Conservation (phyloP, 108 stramenopile species). For the Nitzschia palea region DNA sequence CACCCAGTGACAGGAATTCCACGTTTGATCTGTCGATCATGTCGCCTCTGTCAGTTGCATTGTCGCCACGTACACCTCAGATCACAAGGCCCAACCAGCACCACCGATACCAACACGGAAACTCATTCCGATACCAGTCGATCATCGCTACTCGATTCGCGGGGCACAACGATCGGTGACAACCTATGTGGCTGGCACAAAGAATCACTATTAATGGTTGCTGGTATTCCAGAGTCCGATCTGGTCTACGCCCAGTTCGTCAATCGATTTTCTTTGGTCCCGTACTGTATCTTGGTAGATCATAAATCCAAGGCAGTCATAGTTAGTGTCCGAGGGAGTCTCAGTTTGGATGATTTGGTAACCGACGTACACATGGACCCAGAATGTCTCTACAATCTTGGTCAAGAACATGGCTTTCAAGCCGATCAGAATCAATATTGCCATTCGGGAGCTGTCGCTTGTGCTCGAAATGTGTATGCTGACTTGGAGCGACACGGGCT, state of each 20-base stretch:
- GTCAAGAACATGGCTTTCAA: slow-evolving; percentile 84
- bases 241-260: slow-evolving; percentile 88
- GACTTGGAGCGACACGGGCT: slow-evolving; percentile 77
- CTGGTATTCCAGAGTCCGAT: slow-evolving; percentile 73
- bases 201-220: slow-evolving; percentile 68
- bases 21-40: slow-evolving; percentile 44
- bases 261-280: slow-evolving; percentile 74
- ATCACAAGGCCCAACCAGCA: too few species aligned
- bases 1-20: slow-evolving; percentile 76
- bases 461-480: slow-evolving; percentile 73
- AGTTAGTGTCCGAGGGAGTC: slow-evolving; percentile 91
- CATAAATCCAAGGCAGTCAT: slow-evolving; percentile 83
- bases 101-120: not conserved
- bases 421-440: slow-evolving; percentile 74
- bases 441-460: slow-evolving; percentile 82
- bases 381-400: slow-evolving; percentile 67
- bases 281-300: slow-evolving; percentile 93
- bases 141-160: not conserved
- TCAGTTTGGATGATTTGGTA: slow-evolving; percentile 95
- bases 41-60: slow-evolving; percentile 3
- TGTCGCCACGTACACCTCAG: not conserved
- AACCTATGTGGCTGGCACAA: slow-evolving; percentile 77
- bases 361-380: slow-evolving; percentile 90
- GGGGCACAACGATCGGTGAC: slow-evolving; percentile 46
- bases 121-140: not conserved